Base-by-base conservation (phyloP, 202 grass and related monocot genomes). In the Carex arenaria region DNA sequence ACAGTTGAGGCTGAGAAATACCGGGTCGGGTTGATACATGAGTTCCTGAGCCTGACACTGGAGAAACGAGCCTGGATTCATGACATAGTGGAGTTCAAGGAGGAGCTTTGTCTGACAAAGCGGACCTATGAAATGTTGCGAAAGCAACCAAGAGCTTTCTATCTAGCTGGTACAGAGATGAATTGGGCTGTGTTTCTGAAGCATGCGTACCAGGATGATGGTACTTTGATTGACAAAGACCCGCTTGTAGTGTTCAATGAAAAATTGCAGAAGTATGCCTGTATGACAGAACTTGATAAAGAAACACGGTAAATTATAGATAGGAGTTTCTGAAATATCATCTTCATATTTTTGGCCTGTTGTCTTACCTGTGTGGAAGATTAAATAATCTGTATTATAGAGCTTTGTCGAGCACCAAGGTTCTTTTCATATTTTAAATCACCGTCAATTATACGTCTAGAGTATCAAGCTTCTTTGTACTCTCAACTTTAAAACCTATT, bases 51-150 rank as follows among this genome's bases (percentile, higher is more conserved):
- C 86, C 82, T 93, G 70, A 95, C 95, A 19, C 70, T 95, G 71
- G 95, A 98, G 84, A 98, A 93, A 88, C 85, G 90, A 23, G 89
- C 90, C 4, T 88, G 87, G 90, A 95, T 98, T 51, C 95, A 95
- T 87, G 92, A 95, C 82, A 91, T 93, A 14, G 88, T 93, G 79
- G 90, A 98, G 90, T 98, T 98, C 84, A 98, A 98, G 81, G 90
- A 93, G 76, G 95, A 98, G 76, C 89, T 95, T 17, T 77, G 82
- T 69, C 92, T 98, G 71, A 98, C 89, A 9, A 82, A 84, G 14
- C 94, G 89, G 79, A 98, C 92, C 60, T 91, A 95, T 26, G 82
- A 89, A 9, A 91, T 89, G 84, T 84, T 98, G 67, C 22, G 78
- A 81, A 98, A 89, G 84, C 95, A 95, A 55, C 90, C 51, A 15